Conservation (phyloP, 208 protist genomes). For the Leishmania gerbilli region DNA sequence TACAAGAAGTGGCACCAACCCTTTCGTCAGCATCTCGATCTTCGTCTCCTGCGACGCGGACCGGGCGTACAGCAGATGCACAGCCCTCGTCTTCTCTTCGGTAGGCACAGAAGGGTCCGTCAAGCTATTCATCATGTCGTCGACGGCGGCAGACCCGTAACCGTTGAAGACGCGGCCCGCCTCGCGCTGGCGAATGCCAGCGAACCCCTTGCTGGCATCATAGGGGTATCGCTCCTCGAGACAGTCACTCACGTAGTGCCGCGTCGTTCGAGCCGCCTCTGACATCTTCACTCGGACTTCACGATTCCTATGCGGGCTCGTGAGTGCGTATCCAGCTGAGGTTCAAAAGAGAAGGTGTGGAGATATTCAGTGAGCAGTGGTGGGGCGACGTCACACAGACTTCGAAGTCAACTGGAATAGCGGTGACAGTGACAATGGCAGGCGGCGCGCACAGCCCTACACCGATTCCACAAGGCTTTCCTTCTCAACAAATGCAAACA, state of each 20-base stretch:
- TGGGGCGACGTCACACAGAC: neutral
- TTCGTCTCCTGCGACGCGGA: conserved; percentile 80
- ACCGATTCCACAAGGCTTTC: neutral
- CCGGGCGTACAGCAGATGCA: conserved; percentile 69
- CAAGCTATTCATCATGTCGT: conserved; percentile 55
- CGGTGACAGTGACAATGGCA: neutral
- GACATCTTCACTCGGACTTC: conserved; percentile 35
- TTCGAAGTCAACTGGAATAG: neutral
- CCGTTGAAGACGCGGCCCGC: conserved; percentile 70
- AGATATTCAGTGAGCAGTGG: neutral
- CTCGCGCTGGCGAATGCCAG: conserved; percentile 50
- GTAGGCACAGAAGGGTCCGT: conserved; percentile 47
- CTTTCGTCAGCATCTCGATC: conserved; percentile 64
- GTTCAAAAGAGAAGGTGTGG: neutral
- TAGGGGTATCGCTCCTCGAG: conserved; percentile 87
- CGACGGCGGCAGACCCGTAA: conserved; percentile 34
- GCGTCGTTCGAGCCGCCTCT: conserved; percentile 63
- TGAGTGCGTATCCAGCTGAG: neutral
- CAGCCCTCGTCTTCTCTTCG: conserved; percentile 54
- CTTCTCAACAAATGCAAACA: neutral
- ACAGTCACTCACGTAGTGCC: conserved; percentile 88
- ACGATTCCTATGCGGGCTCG: neutral
- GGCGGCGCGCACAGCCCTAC: neutral
- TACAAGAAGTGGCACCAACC: conserved; percentile 54
- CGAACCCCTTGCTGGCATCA: conserved; percentile 73